Evolutionary conservation across 345 rosid genomes (phyloP).

Genomic region (Gossypium mustelinum): DNA sequence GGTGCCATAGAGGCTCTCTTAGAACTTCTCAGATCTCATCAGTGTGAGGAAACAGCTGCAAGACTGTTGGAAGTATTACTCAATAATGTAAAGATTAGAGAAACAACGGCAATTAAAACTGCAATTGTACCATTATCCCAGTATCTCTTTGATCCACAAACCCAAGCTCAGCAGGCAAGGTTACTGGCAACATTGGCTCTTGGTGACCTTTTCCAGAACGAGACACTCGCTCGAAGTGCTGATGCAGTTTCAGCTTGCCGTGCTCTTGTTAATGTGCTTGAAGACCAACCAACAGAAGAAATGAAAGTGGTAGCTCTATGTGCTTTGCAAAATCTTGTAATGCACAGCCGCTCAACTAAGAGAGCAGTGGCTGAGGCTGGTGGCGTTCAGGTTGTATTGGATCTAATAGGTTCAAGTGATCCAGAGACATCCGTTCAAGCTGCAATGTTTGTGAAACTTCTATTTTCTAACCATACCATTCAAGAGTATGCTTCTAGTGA

Average conservation of each 20-base stretch:
- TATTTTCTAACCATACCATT: constrained; percentile 94
- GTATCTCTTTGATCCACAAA: constrained; percentile 97
- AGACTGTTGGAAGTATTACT: constrained; percentile 91
- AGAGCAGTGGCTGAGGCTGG: constrained; percentile 99
- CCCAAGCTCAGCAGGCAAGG: constrained; percentile 95
- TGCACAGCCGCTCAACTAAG: constrained; percentile 91
- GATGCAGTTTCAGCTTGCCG: constrained; percentile 98
- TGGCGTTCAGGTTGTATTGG: constrained; percentile 95
- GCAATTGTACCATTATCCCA: constrained; percentile 92
- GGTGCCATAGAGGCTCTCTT: constrained; percentile 97
- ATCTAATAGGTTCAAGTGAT: constrained; percentile 90
- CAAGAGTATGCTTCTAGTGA: constrained; percentile 99
- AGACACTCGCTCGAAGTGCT: constrained; percentile 82
- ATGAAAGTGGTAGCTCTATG: constrained; percentile 99
- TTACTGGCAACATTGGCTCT: constrained; percentile 91
- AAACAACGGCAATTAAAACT: constrained; percentile 79
- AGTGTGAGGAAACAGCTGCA: constrained; percentile 93
- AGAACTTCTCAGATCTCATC: constrained; percentile 93
- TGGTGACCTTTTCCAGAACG: constrained; percentile 96
- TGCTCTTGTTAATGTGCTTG: constrained; percentile 93
- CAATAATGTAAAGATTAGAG: constrained; percentile 93
- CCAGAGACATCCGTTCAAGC: constrained; percentile 97
- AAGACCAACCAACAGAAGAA: constrained; percentile 99
- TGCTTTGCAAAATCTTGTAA: constrained; percentile 95
- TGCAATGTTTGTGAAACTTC: constrained; percentile 89